Percentiles rank a stretch among this genome's conserved stretches.
Conservation (phyloP, 1,284 basidiomycete species). For the Fomes fomentarius region DNA sequence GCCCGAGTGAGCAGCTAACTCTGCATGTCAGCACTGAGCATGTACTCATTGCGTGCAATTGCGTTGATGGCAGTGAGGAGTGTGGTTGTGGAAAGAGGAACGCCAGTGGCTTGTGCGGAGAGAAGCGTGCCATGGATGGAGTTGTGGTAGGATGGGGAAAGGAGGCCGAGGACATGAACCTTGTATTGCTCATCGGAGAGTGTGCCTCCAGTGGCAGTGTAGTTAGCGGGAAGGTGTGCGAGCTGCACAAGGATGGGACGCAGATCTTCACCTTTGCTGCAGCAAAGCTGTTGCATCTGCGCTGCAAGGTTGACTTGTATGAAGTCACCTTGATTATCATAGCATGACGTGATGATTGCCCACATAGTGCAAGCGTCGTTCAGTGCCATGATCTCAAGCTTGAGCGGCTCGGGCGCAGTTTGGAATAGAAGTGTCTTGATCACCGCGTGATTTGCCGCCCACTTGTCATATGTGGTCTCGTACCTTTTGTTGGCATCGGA, state of each 20-base stretch:
- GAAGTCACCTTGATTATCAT: conserved; percentile 19
- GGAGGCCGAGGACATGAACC: conserved; percentile 10
- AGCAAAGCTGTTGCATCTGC: conserved; percentile 10
- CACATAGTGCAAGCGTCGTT: conserved; percentile 2
- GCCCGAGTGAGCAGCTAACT: too few species aligned
- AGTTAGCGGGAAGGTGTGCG: conserved; percentile 7
- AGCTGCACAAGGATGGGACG: conserved; percentile 8
- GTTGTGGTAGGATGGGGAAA: conserved; percentile 8
- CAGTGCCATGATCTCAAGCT: conserved; percentile 10
- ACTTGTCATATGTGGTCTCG: conserved; percentile 12
- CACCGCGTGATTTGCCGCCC: conserved; percentile 13
- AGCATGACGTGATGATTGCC: not conserved
- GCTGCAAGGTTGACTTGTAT: conserved; percentile 11
- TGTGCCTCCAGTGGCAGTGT: conserved; percentile 10
- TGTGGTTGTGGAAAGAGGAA: not conserved
- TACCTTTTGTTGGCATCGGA: conserved; percentile 15
- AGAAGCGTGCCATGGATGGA: conserved; percentile 5
- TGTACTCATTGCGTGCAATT: too few species aligned
- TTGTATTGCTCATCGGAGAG: conserved; percentile 16
- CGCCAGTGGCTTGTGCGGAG: conserved; percentile 3
- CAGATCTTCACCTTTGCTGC: conserved; percentile 12
- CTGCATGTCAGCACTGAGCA: too few species aligned
- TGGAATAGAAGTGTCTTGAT: conserved; percentile 13
- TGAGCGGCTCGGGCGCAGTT: conserved; percentile 11
- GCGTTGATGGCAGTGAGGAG: conserved; percentile 11